Evolutionary conservation across 352 stramenopile genomes (phyloP), one percentile per base, ranked within the genome.

Genomic region (Phytophthora constricta): DNA sequence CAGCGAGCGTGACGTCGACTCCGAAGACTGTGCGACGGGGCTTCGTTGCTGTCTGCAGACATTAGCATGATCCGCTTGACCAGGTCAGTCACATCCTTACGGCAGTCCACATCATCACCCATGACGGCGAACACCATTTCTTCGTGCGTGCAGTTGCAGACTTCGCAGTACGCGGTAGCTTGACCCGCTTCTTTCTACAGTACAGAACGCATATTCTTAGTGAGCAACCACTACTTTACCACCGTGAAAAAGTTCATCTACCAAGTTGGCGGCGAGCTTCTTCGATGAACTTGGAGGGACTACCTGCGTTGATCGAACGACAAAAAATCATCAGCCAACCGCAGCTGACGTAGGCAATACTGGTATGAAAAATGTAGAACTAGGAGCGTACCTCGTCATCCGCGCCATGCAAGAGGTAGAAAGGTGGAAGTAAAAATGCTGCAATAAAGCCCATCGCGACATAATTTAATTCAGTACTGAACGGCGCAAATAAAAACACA

Each of bases 101-200:
- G 81, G 60, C 70, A 85, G 11, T 68, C 34, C 17, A 89, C 71
- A 34, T 71, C 72, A 60, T 91, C 80, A n/a, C 83, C 83, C 83
- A 91, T 90, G 26, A 75, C 63, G n/a, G 83, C 79, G 54, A 91
- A 87, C 26, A 90, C 64, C 41, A 91, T 81, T 54, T 86, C 75
- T 62, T 89, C 77, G 62, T 91, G 82, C 33, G 79, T 81, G 53
- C 83, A 90, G 22, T 80, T 60, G n/a, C 49, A 37, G 26, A 91
- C 62, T 65, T 80, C 63, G 37, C 65, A 67, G 47, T 79, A 90
- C 47, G 76, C 71, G 20, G 67, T 79, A 34, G 42, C 25, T 67
- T 89, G 75, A 7, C 66, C 67, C 22, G 80, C 70, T 71, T 80
- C 49, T 34, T 58, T 69, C 83, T 90, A 59, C 0, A 41, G 43